Conservation (phyloP, 1,284 basidiomycete genomes). For the Porogramme epimiltina region DNA sequence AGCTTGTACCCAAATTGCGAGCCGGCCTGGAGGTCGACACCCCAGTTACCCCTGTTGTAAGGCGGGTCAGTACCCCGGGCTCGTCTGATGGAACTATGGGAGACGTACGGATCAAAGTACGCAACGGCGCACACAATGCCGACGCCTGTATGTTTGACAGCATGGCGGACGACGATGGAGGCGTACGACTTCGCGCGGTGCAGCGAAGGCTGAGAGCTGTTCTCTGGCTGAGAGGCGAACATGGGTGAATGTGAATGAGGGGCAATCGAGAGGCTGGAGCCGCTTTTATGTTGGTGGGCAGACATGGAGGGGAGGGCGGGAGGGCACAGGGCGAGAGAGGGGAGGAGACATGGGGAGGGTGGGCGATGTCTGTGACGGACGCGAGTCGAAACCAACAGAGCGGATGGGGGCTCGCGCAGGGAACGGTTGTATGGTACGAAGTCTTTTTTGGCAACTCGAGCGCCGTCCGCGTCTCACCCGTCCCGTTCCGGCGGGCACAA, state of each 20-base stretch:
- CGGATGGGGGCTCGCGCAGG: slow-evolving; percentile 13
- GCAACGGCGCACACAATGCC: slow-evolving; percentile 55
- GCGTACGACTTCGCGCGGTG: slow-evolving; percentile 3
- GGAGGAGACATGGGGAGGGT: slow-evolving; percentile 13
- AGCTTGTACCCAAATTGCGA: slow-evolving; percentile 83
- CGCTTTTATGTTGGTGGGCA: neutral
- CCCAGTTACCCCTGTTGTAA: slow-evolving; percentile 77
- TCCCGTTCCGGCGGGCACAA: slow-evolving; percentile 8
- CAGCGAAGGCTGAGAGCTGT: neutral
- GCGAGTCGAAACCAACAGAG: slow-evolving; percentile 18
- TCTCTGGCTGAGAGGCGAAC: neutral
- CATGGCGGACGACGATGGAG: slow-evolving; percentile 36
- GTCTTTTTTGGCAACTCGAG: slow-evolving; percentile 8
- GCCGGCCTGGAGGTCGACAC: slow-evolving; percentile 75
- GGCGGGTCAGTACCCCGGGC: too few species aligned
- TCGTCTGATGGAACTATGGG: too few species aligned
- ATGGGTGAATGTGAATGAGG: neutral
- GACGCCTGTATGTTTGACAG: slow-evolving; percentile 47
- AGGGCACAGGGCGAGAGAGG: slow-evolving; percentile 7
- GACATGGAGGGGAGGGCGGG: slow-evolving; percentile 4
- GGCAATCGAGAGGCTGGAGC: neutral
- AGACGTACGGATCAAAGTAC: slow-evolving; percentile 55
- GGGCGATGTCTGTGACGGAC: neutral
- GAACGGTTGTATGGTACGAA: slow-evolving; percentile 23
- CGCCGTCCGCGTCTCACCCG: slow-evolving; percentile 8